phyloP scores from a whole-genome alignment of 306 rosid species.

The cucumber (Cucumis sativus) region DNA sequence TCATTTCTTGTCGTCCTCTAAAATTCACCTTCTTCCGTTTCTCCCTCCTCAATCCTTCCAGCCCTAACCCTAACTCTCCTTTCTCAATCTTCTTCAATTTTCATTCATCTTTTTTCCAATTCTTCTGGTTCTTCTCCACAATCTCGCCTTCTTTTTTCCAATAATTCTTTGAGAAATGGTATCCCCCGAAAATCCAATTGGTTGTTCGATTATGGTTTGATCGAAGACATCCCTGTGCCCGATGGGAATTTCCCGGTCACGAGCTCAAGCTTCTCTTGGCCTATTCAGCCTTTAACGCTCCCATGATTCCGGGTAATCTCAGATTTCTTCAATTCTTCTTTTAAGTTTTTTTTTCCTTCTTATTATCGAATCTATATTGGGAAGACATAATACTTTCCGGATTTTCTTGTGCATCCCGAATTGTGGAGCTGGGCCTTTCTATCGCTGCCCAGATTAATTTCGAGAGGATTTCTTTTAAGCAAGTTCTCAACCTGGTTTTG shows the following conservation, averaged over 20 bases:
- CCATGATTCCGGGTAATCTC: slow-evolving; percentile 37
- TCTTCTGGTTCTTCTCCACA: background rate
- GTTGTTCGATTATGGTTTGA: slow-evolving; percentile 63
- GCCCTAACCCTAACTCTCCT: background rate
- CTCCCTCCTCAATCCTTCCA: background rate
- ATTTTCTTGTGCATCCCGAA: background rate
- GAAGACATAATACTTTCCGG: background rate
- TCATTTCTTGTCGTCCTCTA: background rate
- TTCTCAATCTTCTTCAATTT: background rate
- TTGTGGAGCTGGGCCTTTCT: background rate
- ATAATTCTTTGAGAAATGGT: slow-evolving; percentile 35
- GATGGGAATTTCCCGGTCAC: slow-evolving; percentile 44
- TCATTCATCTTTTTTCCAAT: background rate
- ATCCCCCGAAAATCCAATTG: slow-evolving; percentile 84
- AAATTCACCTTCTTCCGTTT: background rate
- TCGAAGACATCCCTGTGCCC: slow-evolving; percentile 60
- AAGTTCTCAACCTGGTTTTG: background rate
- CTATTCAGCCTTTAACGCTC: slow-evolving; percentile 37
- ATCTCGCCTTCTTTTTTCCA: background rate
- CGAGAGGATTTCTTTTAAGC: background rate
- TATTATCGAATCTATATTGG: background rate
- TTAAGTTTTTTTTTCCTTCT: background rate
- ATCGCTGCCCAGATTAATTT: background rate
- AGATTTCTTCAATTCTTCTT: background rate
- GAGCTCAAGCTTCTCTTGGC: slow-evolving; percentile 56